These are phyloP conservation scores for Pythium pyrilobum DNA, from an alignment of 352 stramenopile species.

Conservation along the genomic window DNA sequence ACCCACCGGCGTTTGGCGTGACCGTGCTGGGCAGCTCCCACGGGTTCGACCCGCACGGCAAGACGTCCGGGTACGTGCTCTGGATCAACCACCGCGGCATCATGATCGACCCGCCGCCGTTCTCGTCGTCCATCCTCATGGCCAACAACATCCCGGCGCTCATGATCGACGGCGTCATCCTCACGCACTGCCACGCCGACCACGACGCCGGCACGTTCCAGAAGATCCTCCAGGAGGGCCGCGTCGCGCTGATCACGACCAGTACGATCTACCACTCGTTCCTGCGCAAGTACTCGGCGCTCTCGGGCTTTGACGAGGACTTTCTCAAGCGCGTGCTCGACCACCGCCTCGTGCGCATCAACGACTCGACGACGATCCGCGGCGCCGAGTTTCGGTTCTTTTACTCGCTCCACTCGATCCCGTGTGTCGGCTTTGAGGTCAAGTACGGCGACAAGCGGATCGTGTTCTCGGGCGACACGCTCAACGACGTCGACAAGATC, in stretches of 20 bases:
- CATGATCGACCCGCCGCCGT: slow-evolving; percentile 96
- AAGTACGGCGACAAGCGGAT: slow-evolving; percentile 93
- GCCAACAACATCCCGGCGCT: slow-evolving; percentile 86
- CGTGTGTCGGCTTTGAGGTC: slow-evolving; percentile 93
- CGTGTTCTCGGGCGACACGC: slow-evolving; percentile 94
- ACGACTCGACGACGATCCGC: slow-evolving; percentile 91
- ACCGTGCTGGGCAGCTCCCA: slow-evolving; percentile 95
- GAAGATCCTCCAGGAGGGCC: slow-evolving; percentile 93
- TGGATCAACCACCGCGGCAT: slow-evolving; percentile 96
- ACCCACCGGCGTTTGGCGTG: slow-evolving; percentile 93
- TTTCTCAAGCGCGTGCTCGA: slow-evolving; percentile 91
- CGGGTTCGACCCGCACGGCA: slow-evolving; percentile 93
- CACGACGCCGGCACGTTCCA: slow-evolving; percentile 96
- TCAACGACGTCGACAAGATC: slow-evolving; percentile 94
- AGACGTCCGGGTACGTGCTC: slow-evolving; percentile 94
- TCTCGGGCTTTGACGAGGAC: slow-evolving; percentile 88
- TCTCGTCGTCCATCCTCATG: slow-evolving; percentile 81
- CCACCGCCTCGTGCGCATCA: slow-evolving; percentile 90
- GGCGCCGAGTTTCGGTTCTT: slow-evolving; percentile 95
- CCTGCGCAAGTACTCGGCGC: slow-evolving; percentile 94
- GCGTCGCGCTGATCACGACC: slow-evolving; percentile 94
- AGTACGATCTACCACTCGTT: slow-evolving; percentile 96
- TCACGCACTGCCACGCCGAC: slow-evolving; percentile 96
- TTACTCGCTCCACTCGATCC: slow-evolving; percentile 95
- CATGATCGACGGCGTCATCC: slow-evolving; percentile 95